Conservation (phyloP, 2,329 filamentous ascomycete species). For the Capronia americana region DNA sequence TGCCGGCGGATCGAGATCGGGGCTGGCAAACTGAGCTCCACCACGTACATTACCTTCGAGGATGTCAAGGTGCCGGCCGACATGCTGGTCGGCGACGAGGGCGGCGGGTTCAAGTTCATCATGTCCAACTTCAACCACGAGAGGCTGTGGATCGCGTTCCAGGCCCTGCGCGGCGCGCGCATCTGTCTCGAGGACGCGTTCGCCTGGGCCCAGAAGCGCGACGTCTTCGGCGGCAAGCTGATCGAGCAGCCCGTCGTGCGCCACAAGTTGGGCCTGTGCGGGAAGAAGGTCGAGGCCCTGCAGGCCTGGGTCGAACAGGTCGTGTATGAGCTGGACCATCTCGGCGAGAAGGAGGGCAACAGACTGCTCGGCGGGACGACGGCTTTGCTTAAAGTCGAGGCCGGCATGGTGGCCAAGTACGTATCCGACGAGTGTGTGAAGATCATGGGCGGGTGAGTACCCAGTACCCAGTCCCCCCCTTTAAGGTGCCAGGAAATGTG, state of each 20-base stretch:
- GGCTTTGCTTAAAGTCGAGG: conserved; percentile 73
- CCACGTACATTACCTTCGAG: conserved; percentile 72
- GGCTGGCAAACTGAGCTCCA: conserved; percentile 69
- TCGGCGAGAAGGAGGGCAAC: conserved; percentile 53
- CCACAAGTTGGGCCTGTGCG: conserved; percentile 73
- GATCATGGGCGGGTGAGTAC: conserved; percentile 73
- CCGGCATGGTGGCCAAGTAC: conserved; percentile 69
- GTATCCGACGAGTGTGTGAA: conserved; percentile 66
- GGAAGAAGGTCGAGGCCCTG: conserved; percentile 70
- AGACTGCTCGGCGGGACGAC: conserved; percentile 70
- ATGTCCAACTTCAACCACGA: conserved; percentile 85
- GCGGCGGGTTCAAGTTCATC: conserved; percentile 73
- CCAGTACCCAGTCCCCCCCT: not conserved
- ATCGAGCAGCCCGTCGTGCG: conserved; percentile 77
- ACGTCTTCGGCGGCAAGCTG: conserved; percentile 71
- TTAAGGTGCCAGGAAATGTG: no score
- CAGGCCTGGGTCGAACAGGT: conserved; percentile 66
- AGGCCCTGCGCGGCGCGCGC: conserved; percentile 66
- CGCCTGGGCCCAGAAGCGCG: conserved; percentile 67
- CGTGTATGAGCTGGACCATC: conserved; percentile 58
- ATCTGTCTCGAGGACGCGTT: conserved; percentile 66
- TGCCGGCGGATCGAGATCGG: conserved; percentile 71
- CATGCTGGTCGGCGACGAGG: conserved; percentile 73
- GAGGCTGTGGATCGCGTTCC: conserved; percentile 69
- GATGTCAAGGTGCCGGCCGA: conserved; percentile 73